Evolutionary conservation across 192 early-diverging fungal genomes (phyloP), one percentile per base, ranked within the genome.

Genomic region (Coemansia sp.): DNA sequence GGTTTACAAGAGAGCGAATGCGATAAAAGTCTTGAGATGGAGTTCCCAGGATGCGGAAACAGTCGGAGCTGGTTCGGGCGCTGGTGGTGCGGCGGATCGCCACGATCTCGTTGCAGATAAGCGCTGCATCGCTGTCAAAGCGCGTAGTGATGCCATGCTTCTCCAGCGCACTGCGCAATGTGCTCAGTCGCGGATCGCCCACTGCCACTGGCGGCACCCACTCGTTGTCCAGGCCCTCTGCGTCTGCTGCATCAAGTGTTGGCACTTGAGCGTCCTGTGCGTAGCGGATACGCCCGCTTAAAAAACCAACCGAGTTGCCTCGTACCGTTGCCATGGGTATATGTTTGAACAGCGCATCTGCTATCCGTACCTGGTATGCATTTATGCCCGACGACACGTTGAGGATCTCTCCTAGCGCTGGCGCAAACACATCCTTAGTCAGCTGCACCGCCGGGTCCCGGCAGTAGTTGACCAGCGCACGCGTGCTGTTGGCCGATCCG

Each of bases 371-470:
- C 55, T 87, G 84, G 69, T 91, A 93, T 35, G 92, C 84, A 54
- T 96, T 93, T 53, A 87, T 85, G 3, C 92, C 91, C 6, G 91
- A 84, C 1, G 92, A 92, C 8, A 97, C 89, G 66, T 93, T 94
- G 42, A 97, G 80, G 11, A 85, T 84, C 72, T 96, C 93, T 50
- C 88, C 86, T 19, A 92, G 67, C 7, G 75, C 65, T 1, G 96
- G 94, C 23, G 88, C 84, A 50, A 87, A 93, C 10, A 96, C 80
- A 33, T 96, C 92, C 41, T 87, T 84, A 13, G 93, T 96, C 51
- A 94, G 78, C 19, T 61, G 58, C 10, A 85, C 80, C n/a, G 79
- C 69, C 44, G 82, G 67, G 15, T 74, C 78, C 30, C 80, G 58
- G 55, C 87, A 91, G 43, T 81, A 83, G 18, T 77, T 58, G 14